A percentile compares a stretch with the other conserved stretches of the same genome.
Conservation (phyloP, 148 eudicot genomes). For the Vaccinium macrocarpon region DNA sequence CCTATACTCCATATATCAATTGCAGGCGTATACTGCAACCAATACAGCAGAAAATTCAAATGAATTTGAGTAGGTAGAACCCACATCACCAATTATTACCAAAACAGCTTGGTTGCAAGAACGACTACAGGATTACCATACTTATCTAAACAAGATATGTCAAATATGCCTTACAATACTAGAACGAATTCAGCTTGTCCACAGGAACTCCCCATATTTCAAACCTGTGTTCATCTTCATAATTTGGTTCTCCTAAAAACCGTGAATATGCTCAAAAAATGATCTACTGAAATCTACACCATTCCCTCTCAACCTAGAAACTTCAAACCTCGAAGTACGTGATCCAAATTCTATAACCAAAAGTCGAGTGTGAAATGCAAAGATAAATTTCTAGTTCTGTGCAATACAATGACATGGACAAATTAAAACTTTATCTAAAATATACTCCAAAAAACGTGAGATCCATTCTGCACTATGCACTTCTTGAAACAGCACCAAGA, state of each 20-base stretch:
- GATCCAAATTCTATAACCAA: no score
- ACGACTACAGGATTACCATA: background rate
- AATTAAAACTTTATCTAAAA: background rate
- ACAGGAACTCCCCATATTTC: background rate
- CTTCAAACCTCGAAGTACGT: no score
- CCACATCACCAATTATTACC: background rate
- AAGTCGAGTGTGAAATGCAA: no score
- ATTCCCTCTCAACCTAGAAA: background rate
- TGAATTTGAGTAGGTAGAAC: background rate
- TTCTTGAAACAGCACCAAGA: background rate
- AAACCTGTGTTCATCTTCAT: background rate
- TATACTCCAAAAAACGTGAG: background rate
- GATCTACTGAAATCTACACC: background rate
- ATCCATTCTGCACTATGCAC: background rate
- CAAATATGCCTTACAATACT: background rate
- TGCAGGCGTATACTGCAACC: slow-evolving; percentile 57
- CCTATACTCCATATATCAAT: slow-evolving; percentile 71
- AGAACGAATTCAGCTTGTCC: background rate
- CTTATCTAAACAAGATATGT: background rate
- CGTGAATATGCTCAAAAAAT: background rate
- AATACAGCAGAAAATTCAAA: slow-evolving; percentile 7
- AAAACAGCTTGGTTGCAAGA: background rate
- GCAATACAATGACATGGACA: background rate
- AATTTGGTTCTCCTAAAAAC: background rate
- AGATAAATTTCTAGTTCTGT: background rate